These are phyloP conservation scores for Aureobasidium leucospermi DNA, from an alignment of 2,329 filamentous ascomycete genomes.

Conservation along the genomic window DNA sequence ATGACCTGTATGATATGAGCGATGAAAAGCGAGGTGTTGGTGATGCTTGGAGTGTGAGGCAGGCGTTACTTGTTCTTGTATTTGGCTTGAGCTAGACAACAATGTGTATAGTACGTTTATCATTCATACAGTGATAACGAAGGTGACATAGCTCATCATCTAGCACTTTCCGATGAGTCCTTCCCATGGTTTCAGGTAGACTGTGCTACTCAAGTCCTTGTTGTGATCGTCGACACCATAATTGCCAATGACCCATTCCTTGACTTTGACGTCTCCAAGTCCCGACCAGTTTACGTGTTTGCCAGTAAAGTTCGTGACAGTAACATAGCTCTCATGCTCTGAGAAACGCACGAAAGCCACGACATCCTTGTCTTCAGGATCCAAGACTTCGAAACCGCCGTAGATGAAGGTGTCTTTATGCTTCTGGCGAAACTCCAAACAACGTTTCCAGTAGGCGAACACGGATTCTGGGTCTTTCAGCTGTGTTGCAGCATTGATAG, in stretches of 20 bases:
- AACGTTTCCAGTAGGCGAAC: conserved; percentile 54
- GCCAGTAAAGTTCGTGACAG: conserved; percentile 2
- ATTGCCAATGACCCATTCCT: conserved; percentile 5
- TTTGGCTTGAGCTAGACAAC: too few species aligned
- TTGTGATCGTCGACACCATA: background rate
- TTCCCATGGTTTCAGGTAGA: background rate
- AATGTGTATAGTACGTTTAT: background rate
- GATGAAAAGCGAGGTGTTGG: background rate
- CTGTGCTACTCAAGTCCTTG: background rate
- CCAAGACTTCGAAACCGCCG: background rate
- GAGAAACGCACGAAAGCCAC: background rate
- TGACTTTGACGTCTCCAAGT: background rate
- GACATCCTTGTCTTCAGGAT: background rate
- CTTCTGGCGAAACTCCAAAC: conserved; percentile 49
- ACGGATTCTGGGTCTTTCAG: conserved; percentile 43
- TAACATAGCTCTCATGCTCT: background rate
- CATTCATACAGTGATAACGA: background rate
- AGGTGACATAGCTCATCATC: too few species aligned
- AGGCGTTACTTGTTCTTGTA: too few species aligned
- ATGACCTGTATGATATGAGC: background rate
- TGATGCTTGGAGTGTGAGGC: too few species aligned
- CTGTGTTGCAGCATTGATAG: conserved; percentile 57
- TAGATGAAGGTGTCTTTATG: conserved; percentile 43
- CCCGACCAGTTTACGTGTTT: background rate
- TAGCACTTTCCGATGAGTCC: background rate